Percentiles rank a stretch among this genome's conserved stretches.
Evolutionary conservation across 2,329 filamentous ascomycete genomes (phyloP).

Genomic region (Trichoderma guizhouense): DNA sequence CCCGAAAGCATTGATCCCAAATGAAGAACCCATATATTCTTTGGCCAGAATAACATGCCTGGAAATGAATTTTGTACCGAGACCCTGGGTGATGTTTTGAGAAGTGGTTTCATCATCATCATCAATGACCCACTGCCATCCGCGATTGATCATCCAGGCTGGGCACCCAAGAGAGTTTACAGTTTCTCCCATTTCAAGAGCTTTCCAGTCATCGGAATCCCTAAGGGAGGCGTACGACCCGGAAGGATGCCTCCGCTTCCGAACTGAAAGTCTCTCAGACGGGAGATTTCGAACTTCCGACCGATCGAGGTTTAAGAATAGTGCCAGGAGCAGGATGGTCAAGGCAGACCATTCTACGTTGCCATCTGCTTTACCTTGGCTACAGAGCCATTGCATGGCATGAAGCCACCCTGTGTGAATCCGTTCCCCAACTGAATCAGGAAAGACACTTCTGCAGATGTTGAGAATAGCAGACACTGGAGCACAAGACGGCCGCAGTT

Average conservation of each 20-base stretch:
- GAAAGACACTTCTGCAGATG: constrained; percentile 62
- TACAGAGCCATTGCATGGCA: constrained; percentile 64
- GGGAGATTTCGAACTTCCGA: constrained; percentile 27
- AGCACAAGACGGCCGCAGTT: constrained; percentile 62
- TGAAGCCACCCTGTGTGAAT: constrained; percentile 72
- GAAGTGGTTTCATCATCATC: constrained; percentile 40
- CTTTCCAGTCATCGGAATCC: constrained; percentile 45
- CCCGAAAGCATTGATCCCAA: constrained; percentile 55
- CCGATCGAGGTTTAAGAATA: constrained; percentile 59
- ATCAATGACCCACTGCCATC: constrained; percentile 71
- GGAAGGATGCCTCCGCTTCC: constrained; percentile 33
- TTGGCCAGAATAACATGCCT: constrained; percentile 57
- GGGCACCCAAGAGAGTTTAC: constrained; percentile 49
- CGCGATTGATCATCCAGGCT: constrained; percentile 57
- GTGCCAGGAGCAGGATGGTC: constrained; percentile 59
- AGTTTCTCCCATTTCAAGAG: constrained; percentile 45
- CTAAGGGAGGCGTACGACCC: constrained; percentile 36
- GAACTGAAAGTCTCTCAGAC: constrained; percentile 28
- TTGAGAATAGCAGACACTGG: constrained; percentile 60
- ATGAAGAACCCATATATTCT: constrained; percentile 59
- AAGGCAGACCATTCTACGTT: constrained; percentile 69
- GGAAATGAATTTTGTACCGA: constrained; percentile 42
- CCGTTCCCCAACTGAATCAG: constrained; percentile 55
- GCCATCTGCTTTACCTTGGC: constrained; percentile 43
- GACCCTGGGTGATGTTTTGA: constrained; percentile 26